phyloP scores from a whole-genome alignment of 306 rosid species.

The Glycine latifolia region DNA sequence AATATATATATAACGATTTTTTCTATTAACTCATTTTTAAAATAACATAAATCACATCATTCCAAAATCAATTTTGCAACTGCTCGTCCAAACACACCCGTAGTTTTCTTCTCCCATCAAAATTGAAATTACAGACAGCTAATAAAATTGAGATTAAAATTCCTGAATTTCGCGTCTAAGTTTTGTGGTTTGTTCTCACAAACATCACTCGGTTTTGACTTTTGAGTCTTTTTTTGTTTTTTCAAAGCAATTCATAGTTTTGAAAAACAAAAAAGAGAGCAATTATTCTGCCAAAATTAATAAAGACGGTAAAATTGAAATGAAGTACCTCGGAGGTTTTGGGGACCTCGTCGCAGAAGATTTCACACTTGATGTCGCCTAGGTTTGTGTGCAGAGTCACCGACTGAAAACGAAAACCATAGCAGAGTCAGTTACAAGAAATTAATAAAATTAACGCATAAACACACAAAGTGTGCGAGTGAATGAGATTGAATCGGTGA shows the following conservation, averaged over 20 bases:
- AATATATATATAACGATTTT: too few species aligned
- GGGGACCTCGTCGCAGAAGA: slow-evolving; percentile 92
- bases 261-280: too few species aligned
- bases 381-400: slow-evolving; percentile 95
- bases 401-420: slow-evolving; percentile 54
- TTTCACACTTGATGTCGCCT: slow-evolving; percentile 94
- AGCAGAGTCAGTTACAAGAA: neutral
- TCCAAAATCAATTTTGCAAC: too few species aligned
- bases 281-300: too few species aligned
- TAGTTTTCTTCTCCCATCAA: neutral
- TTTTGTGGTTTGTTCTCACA: neutral
- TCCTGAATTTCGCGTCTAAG: neutral
- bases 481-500: too few species aligned
- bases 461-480: too few species aligned
- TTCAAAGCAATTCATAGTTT: neutral
- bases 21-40: too few species aligned
- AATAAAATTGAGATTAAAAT: neutral
- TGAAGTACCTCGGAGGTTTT: slow-evolving; percentile 79
- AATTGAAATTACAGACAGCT: neutral
- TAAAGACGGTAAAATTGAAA: neutral
- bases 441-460: too few species aligned
- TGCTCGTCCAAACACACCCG: neutral
- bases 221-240: neutral
- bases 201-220: neutral
- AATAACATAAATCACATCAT: too few species aligned